Base-by-base conservation (phyloP, 1,284 basidiomycete species). In the Boletus sp. region DNA sequence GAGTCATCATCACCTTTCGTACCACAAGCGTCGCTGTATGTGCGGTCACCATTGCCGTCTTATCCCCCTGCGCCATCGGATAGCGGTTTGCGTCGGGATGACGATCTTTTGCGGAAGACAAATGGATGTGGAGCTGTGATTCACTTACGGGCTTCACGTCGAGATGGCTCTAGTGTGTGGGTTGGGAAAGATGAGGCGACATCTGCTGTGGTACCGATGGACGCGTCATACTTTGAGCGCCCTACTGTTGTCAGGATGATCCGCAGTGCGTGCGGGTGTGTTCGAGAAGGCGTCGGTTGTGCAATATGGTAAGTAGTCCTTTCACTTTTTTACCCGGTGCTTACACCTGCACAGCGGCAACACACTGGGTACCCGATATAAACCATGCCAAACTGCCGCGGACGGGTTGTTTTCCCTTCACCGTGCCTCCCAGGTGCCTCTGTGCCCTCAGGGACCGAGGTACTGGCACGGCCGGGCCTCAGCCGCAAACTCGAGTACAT, bases 271-370 rank as follows among this genome's bases (percentile, higher is more conserved):
- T 88, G 85, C 61, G 84, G 85, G 22, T 88, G 86, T 64, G 69
- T 85, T 44, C 77, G 82, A 49, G 84, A 86, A 68, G 84, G 84
- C 4, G 75, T 88, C 13, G 86, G 83, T 27, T 88, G 86, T 69
- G 76, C 81, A 2, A 77, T 79, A 45, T 88, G 85, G 84, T 83
- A 59, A 65, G 81, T 70, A 20, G n/a, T 15, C 35, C 22, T 15
- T 56, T 59, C 59, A 5, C 12, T 39, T 55, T 55, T 43, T 33
- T 46, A 42, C 43, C 50, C 31, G 36, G 18, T 51, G 36, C 61
- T 63, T 39, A 62, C 58, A 3, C 37, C 18, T 55, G 55, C 47
- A 36, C 63, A 85, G 85, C 64, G 86, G 86, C 1, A 88, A 86
- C 56, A 74, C 82, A 3, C 72, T 88, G 7, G 86, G 86, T 29